Evolutionary conservation across 1,139 yeast species (phyloP).

Genomic region (Yamadazyma dushanensis): DNA sequence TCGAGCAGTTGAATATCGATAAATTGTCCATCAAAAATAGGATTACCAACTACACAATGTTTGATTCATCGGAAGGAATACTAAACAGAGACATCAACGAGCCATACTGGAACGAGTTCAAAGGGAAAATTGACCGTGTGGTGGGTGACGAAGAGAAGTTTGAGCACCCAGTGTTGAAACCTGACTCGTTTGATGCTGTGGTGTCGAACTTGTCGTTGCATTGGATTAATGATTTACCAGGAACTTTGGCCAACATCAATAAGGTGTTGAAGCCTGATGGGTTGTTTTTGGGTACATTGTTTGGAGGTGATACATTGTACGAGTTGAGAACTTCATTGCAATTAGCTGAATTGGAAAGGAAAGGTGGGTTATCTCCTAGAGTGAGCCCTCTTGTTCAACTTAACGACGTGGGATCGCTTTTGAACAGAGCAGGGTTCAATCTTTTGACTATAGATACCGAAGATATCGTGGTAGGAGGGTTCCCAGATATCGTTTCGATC

Average conservation of each 20-base stretch:
- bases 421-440: slow-evolving; percentile 76
- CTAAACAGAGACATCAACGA: slow-evolving; percentile 50
- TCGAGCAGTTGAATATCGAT: slow-evolving; percentile 51
- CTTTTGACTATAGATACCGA: slow-evolving; percentile 84
- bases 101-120: slow-evolving; percentile 37
- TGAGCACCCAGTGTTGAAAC: slow-evolving; percentile 36
- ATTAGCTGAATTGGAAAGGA: slow-evolving; percentile 76
- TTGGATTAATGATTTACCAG: slow-evolving; percentile 85
- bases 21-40: slow-evolving; percentile 50
- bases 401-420: slow-evolving; percentile 69
- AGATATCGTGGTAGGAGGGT: slow-evolving; percentile 76
- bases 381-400: slow-evolving; percentile 80
- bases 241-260: slow-evolving; percentile 56
- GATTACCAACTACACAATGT: slow-evolving; percentile 60
- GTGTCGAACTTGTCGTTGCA: slow-evolving; percentile 74
- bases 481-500: slow-evolving; percentile 68
- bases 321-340: slow-evolving; percentile 80
- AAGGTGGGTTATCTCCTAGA: slow-evolving; percentile 78
- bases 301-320: slow-evolving; percentile 82
- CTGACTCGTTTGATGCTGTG: slow-evolving; percentile 67
- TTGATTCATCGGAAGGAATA: slow-evolving; percentile 60
- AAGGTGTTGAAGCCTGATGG: slow-evolving; percentile 77
- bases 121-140: slow-evolving; percentile 44
- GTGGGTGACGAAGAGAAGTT: slow-evolving; percentile 70
- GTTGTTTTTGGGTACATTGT: slow-evolving; percentile 76